These are phyloP conservation scores for Lotus japonicus DNA, from an alignment of 306 rosid genomes.

Conservation along the genomic window DNA sequence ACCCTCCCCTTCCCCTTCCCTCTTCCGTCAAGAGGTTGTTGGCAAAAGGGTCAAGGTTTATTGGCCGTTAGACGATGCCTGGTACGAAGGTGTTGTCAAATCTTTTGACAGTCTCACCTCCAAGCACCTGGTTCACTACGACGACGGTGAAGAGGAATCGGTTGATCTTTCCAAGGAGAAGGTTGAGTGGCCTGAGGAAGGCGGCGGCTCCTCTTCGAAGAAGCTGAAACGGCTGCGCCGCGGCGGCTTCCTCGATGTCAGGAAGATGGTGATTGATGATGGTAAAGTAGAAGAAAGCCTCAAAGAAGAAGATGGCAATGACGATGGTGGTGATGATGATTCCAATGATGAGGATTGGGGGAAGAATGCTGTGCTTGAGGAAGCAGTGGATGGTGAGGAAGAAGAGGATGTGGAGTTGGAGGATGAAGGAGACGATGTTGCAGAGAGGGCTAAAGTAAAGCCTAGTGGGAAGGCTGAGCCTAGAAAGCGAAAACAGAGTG, in stretches of 20 bases:
- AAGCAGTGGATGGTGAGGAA: slow-evolving; percentile 28
- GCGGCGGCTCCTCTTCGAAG: slow-evolving; percentile 14
- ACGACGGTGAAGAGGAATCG: slow-evolving; percentile 65
- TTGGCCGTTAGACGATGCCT: slow-evolving; percentile 72
- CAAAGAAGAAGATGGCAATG: slow-evolving; percentile 15
- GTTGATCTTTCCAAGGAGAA: slow-evolving; percentile 56
- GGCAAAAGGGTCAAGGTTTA: slow-evolving; percentile 71
- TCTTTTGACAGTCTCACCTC: slow-evolving; percentile 35
- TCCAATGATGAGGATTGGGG: slow-evolving; percentile 78
- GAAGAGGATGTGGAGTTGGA: slow-evolving; percentile 42
- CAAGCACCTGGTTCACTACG: slow-evolving; percentile 61
- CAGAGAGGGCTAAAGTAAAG: slow-evolving; percentile 31
- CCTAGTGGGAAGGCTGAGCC: slow-evolving; percentile 21
- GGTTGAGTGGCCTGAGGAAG: slow-evolving; percentile 48
- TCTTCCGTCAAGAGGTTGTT: slow-evolving; percentile 38
- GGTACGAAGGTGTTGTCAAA: slow-evolving; percentile 77
- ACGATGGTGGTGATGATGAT: slow-evolving; percentile 43
- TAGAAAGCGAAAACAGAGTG: slow-evolving; percentile 45
- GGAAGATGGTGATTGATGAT: slow-evolving; percentile 28
- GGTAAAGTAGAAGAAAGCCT: slow-evolving; percentile 19
- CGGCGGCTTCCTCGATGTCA: slow-evolving; percentile 6
- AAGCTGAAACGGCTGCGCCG: slow-evolving; percentile 44
- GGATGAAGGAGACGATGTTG: slow-evolving; percentile 25
- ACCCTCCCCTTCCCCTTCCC: slow-evolving; percentile 20
- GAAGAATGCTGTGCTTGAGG: slow-evolving; percentile 37